Evolutionary conservation across 805 yeast genomes (phyloP), one percentile per base, ranked within the genome.

Genomic region (Candida parachauliodes): DNA sequence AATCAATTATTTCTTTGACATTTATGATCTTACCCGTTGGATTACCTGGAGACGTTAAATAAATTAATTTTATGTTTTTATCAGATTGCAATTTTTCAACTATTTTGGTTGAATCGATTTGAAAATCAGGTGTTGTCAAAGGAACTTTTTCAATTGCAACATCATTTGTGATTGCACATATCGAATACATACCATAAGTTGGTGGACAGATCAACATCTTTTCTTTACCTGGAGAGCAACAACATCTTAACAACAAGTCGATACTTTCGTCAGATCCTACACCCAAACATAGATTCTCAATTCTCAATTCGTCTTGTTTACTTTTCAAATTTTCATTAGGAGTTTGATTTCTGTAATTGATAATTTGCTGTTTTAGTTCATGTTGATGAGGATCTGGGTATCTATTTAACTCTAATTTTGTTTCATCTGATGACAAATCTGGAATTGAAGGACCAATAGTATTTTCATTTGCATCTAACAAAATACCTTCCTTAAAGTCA

Each of bases 261-360:
- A 93, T 88, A 51, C 93, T 79, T 61, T 93, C 98, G 59, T 93
- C 98, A 1, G 97, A 89, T 1, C 98, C 98, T 9, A 93, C 98
- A 30, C 98, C 98, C 23, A 93, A 71, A 55, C 94, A 88, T 22
- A 93, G 52, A 60, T 93, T 93, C 5, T 70, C 83, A 0, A 84
- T 76, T 1, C 66, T 61, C 44, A 86, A 55, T 5, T 45, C 44
- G 15, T 31, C 20, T 16, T 10, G 6, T 2, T 26, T 21, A 0
- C 27, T 35, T 12, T 51, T 41, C 26, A 50, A 36, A 34, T 35
- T 34, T 20, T 36, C 35, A 41, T 54, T 62, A 0, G 72, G 69
- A 41, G 72, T 75, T 2, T 55, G 44, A 56, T 87, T 88, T 46
- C 98, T 74, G 54, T 83, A 83, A 27, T 77, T 68, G 34, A 85